Evolutionary conservation across 1,284 basidiomycete species (phyloP), one percentile per base, ranked within the genome.

Genomic region (Peniophora sp.): DNA sequence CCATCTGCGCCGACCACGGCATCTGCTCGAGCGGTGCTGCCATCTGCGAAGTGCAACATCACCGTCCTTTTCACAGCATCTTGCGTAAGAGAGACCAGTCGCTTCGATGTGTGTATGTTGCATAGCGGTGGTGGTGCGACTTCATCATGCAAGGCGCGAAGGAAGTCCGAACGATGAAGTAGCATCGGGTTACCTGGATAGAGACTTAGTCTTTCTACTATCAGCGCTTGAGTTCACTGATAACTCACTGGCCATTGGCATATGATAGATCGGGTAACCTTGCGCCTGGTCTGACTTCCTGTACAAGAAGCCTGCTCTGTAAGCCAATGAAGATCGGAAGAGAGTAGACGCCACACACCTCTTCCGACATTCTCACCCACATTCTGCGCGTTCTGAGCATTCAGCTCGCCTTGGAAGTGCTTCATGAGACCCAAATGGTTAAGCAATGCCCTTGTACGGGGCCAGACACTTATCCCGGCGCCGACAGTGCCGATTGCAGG

Each of bases 1-100:
- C 79, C 79, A 56, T 81, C 79, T 2, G 77, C 72, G 11, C 77
- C 78, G 48, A 81, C 65, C 19, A 81, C 68, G 10, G 80, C 58
- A 52, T 81, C 77, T 3, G 77, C 64, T 55, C 73, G 70, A 52
- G 72, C 63, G 0, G 63, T 66, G 11, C 71, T 70, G 3, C 73
- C 73, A 55, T 79, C 76, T 3, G 69, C 53, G 55, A 80, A 80
- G 23, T 66, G 61, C 1, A 79, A 55, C 16, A 62, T 59, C 19
- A 78, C 65, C 3, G 35, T 16, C 24, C 9, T 54, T 24, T 39
- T 49, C 14, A 52, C 49, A 27, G 72, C 67, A 11, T 52, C 55
- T 55, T 71, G 75, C 0, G 67, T 65, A 12, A 32, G 27, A 32
- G 27, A 5, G 6, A 32, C 27, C 0, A 72, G 61, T 9, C 63